Evolutionary conservation across 2,329 filamentous ascomycete species (phyloP).

Genomic region (Arachnomyces sp.): DNA sequence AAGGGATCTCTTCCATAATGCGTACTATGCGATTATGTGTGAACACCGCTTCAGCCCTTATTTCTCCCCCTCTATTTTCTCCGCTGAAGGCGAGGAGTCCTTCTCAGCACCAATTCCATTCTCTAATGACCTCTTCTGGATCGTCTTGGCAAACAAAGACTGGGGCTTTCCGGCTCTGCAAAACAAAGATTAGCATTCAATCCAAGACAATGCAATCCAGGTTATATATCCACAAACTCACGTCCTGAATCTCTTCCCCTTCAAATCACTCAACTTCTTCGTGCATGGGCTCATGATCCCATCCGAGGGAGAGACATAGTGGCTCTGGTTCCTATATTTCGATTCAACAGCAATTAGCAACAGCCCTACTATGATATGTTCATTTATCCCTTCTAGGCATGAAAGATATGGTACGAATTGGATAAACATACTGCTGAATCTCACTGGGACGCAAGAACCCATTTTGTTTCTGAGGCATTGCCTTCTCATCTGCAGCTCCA

Average conservation of each 20-base stretch:
- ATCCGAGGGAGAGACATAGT: conserved; percentile 42
- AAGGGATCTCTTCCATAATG: too few relatives aligned
- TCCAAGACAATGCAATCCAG: neutral
- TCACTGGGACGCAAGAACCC: neutral
- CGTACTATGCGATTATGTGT: too few relatives aligned
- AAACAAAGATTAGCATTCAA: neutral
- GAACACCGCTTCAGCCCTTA: too few relatives aligned
- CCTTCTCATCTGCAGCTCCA: neutral
- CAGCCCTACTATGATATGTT: neutral
- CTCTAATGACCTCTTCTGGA: conserved; percentile 38
- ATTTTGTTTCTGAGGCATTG: neutral
- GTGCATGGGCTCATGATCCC: conserved; percentile 43
- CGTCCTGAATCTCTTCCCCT: conserved; percentile 43
- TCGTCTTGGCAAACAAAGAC: conserved; percentile 37
- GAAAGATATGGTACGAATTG: neutral
- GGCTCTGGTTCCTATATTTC: conserved; percentile 20
- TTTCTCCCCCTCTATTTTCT: too few relatives aligned
- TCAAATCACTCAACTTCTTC: conserved; percentile 42
- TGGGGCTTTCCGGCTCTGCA: conserved; percentile 34
- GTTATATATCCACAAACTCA: conserved; percentile 18
- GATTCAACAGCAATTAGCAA: conserved; percentile 1
- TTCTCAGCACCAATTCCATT: conserved; percentile 12
- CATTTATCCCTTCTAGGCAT: conserved; percentile 1
- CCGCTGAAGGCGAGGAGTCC: too few relatives aligned
- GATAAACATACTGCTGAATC: conserved; percentile 22